These are phyloP conservation scores for Angomonas deanei DNA, from an alignment of 208 protist species.

Conservation along the genomic window DNA sequence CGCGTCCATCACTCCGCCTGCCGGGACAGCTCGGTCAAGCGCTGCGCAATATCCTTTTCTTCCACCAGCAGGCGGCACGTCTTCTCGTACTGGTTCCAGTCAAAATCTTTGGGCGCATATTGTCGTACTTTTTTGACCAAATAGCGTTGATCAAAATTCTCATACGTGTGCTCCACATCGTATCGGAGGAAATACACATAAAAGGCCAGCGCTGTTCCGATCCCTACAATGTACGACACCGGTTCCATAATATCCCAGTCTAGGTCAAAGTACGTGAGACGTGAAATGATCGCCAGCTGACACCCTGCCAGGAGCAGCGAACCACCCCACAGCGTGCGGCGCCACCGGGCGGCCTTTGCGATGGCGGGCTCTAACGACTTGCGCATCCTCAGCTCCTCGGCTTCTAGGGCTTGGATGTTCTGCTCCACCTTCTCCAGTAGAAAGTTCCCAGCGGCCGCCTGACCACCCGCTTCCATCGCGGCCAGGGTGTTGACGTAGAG, in stretches of 20 bases:
- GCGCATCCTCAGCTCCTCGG: slow-evolving; percentile 33
- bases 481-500: slow-evolving; percentile 41
- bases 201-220: slow-evolving; percentile 55
- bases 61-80: slow-evolving; percentile 34
- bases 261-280: slow-evolving; percentile 84
- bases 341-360: slow-evolving; percentile 41
- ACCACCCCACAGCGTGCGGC: slow-evolving; percentile 53
- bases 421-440: slow-evolving; percentile 34
- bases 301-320: slow-evolving; percentile 49
- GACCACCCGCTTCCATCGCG: neutral
- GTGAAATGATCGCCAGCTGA: slow-evolving; percentile 72
- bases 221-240: slow-evolving; percentile 70
- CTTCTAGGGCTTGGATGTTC: slow-evolving; percentile 24
- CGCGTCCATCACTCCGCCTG: too few relatives aligned
- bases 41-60: slow-evolving; percentile 28
- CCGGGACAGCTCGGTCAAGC: slow-evolving; percentile 38
- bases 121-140: slow-evolving; percentile 42
- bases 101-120: slow-evolving; percentile 63
- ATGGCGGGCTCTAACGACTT: slow-evolving; percentile 36
- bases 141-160: slow-evolving; percentile 43
- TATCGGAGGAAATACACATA: slow-evolving; percentile 58
- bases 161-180: slow-evolving; percentile 47
- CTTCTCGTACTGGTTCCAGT: slow-evolving; percentile 55
- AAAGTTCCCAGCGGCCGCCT: slow-evolving; percentile 12
- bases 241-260: slow-evolving; percentile 92